phyloP scores from a whole-genome alignment of 2,329 filamentous ascomycete genomes.

The Helminthosporium solani region DNA sequence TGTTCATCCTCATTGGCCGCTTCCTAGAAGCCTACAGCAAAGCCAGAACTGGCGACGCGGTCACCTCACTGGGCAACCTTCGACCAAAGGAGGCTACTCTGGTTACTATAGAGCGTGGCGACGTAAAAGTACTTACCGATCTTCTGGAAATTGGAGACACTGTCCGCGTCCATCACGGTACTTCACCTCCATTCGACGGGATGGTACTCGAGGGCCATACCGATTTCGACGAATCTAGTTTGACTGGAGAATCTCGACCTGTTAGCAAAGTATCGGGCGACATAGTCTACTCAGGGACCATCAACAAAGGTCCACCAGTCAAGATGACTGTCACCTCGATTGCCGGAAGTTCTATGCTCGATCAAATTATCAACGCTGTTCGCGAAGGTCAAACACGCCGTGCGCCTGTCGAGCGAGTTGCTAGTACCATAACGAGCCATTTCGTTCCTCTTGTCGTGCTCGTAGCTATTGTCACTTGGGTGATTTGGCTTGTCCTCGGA shows the following conservation, averaged over 20 bases:
- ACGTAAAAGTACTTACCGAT: conserved; percentile 60
- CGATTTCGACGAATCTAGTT: conserved; percentile 83
- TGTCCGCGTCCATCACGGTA: conserved; percentile 74
- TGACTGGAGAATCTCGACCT: conserved; percentile 75
- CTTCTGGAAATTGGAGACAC: conserved; percentile 57
- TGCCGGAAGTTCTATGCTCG: conserved; percentile 71
- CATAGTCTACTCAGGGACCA: conserved; percentile 68
- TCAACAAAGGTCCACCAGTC: conserved; percentile 68
- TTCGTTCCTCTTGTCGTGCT: conserved; percentile 74
- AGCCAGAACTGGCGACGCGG: conserved; percentile 82
- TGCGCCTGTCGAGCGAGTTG: conserved; percentile 73
- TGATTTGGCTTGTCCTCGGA: conserved; percentile 69
- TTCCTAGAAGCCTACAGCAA: conserved; percentile 88
- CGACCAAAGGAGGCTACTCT: conserved; percentile 75
- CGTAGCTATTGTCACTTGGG: conserved; percentile 69
- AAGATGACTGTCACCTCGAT: conserved; percentile 64
- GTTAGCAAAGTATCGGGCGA: conserved; percentile 66
- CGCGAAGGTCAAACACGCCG: conserved; percentile 75
- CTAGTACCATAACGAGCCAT: conserved; percentile 71
- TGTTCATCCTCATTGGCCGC: conserved; percentile 77
- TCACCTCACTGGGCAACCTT: conserved; percentile 75
- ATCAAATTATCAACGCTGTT: conserved; percentile 75
- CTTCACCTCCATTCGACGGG: conserved; percentile 84
- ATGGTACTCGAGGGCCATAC: conserved; percentile 57
- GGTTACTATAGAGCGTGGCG: conserved; percentile 50